These are phyloP conservation scores for Penstemon newberryi DNA, from an alignment of 257 asterid genomes.

Conservation along the genomic window DNA sequence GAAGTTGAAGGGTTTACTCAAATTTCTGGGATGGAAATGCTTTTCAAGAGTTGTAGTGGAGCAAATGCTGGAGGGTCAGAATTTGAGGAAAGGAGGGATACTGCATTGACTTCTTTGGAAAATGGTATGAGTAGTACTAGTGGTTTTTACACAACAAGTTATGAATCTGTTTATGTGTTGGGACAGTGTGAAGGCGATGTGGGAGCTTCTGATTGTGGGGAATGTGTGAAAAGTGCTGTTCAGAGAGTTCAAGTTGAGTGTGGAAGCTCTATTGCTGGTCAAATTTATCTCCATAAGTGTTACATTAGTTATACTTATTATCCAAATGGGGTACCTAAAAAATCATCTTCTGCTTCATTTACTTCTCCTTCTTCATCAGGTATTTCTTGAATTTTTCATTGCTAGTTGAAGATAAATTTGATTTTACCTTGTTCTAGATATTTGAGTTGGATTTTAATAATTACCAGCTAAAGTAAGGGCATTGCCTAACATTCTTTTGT, in stretches of 20 bases:
- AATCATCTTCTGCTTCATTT: slow-evolving; percentile 61
- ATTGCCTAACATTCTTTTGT: slow-evolving; percentile 8
- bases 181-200: slow-evolving; percentile 98
- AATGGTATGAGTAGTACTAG: slow-evolving; percentile 57
- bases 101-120: slow-evolving; percentile 64
- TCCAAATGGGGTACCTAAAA: slow-evolving; percentile 67
- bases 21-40: slow-evolving; percentile 89
- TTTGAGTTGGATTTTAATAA: background rate
- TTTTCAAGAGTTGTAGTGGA: slow-evolving; percentile 81
- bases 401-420: background rate
- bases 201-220: slow-evolving; percentile 76
- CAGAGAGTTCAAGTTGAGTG: slow-evolving; percentile 97
- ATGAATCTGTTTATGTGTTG: slow-evolving; percentile 62
- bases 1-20: slow-evolving; percentile 83
- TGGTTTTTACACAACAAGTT: slow-evolving; percentile 71
- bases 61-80: slow-evolving; percentile 74
- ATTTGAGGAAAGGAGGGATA: slow-evolving; percentile 80
- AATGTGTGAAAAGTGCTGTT: slow-evolving; percentile 83
- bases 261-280: slow-evolving; percentile 88
- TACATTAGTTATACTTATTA: slow-evolving; percentile 66
- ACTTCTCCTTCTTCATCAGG: slow-evolving; percentile 66
- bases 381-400: slow-evolving; percentile 23
- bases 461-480: slow-evolving; percentile 3
- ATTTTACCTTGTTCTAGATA: background rate
- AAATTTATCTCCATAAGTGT: slow-evolving; percentile 81